These are phyloP conservation scores for Cercospora sojina DNA, from an alignment of 2,329 filamentous ascomycete genomes.

Conservation along the genomic window DNA sequence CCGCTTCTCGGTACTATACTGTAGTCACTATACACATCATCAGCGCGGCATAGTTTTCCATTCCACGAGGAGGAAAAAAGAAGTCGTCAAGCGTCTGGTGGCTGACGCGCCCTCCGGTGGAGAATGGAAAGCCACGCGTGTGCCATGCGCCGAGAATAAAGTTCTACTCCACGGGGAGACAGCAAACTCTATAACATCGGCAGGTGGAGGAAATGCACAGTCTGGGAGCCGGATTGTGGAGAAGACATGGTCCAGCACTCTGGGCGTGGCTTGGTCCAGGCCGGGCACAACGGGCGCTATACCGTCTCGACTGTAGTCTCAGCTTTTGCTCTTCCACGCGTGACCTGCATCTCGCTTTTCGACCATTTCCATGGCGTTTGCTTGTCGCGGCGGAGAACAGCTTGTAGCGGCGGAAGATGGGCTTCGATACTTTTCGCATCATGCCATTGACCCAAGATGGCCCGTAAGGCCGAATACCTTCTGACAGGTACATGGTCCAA, in stretches of 20 bases:
- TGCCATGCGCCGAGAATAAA: not conserved
- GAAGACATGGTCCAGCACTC: not conserved
- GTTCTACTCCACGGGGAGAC: not conserved
- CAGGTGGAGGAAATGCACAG: not conserved
- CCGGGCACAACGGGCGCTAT: not conserved
- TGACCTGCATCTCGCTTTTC: not conserved
- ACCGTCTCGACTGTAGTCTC: not conserved
- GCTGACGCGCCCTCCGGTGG: not conserved
- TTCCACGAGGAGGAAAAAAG: not conserved
- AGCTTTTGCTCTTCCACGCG: not conserved
- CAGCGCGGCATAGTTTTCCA: not conserved
- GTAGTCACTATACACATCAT: not conserved
- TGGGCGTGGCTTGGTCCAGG: not conserved
- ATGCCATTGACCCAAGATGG: not conserved
- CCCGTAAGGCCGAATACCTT: not conserved
- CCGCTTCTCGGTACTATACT: not conserved
- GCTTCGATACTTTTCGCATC: not conserved
- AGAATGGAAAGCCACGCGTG: not conserved
- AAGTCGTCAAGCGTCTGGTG: not conserved
- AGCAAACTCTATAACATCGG: not conserved
- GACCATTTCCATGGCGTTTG: not conserved
- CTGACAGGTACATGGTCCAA: not conserved
- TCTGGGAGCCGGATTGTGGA: not conserved
- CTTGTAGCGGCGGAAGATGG: not conserved
- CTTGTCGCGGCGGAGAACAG: conserved; percentile 1